Evolutionary conservation across 148 eudicot species (phyloP).

Genomic region (Amaranthus hypochondriacus): DNA sequence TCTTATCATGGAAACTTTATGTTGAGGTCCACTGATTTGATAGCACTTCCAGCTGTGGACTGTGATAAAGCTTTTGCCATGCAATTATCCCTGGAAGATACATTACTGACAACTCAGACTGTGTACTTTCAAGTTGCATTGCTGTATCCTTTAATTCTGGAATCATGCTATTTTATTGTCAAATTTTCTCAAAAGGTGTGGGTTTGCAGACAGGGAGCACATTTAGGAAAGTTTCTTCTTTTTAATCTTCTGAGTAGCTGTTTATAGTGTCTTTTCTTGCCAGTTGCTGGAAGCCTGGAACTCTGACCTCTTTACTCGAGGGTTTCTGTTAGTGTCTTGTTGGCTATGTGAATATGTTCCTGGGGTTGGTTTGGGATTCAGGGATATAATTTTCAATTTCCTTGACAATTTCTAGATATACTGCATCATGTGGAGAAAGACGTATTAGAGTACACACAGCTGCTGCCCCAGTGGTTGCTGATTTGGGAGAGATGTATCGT

Average conservation of each 20-base stretch:
- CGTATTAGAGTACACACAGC: constrained; percentile 98
- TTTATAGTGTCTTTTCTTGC: not conserved
- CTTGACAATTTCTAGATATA: constrained; percentile 66
- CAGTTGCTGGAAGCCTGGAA: not conserved
- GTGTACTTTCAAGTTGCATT: constrained; percentile 97
- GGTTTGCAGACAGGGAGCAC: not conserved
- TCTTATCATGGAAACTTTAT: constrained; percentile 97
- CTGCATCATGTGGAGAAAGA: constrained; percentile 98
- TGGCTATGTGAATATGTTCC: not conserved
- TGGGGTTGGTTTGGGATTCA: not conserved
- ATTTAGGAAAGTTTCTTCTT: not conserved
- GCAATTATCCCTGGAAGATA: constrained; percentile 89
- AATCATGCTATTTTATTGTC: constrained; percentile 1
- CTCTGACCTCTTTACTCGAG: not conserved
- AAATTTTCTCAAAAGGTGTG: not conserved
- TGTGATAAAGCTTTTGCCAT: constrained; percentile 94
- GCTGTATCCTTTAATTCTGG: constrained; percentile 66
- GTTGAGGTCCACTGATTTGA: constrained; percentile 91
- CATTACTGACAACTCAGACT: constrained; percentile 61
- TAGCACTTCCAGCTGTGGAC: constrained; percentile 98
- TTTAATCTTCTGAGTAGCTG: too few relatives aligned
- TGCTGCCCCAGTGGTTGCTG: constrained; percentile 87
- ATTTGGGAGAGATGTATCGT: constrained; percentile 92
- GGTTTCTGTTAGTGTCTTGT: not conserved
- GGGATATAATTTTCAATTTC: constrained; percentile 11